Conservation (phyloP, 1,284 basidiomycete genomes). For the Fistulina hepatica region DNA sequence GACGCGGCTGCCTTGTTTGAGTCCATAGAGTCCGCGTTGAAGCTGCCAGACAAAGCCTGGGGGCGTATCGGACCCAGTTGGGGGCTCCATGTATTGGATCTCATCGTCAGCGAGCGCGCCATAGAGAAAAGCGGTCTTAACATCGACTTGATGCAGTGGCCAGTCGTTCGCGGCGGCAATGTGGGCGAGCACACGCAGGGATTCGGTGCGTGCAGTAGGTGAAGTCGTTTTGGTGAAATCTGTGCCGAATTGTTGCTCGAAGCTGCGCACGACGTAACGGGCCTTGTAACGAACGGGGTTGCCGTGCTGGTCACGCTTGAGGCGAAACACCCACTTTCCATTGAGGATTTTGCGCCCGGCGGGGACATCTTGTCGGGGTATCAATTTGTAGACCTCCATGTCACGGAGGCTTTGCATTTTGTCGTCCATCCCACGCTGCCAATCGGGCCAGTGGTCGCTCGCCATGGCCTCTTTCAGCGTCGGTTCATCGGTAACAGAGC, state of each 20-base stretch:
- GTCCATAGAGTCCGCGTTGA: slow-evolving; percentile 27
- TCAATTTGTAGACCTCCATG: slow-evolving; percentile 21
- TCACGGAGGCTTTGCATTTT: slow-evolving; percentile 17
- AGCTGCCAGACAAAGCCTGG: slow-evolving; percentile 28
- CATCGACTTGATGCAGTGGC: slow-evolving; percentile 32
- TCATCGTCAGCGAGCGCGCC: slow-evolving; percentile 27
- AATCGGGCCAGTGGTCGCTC: slow-evolving; percentile 14
- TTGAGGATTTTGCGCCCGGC: slow-evolving; percentile 16
- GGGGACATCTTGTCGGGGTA: slow-evolving; percentile 18
- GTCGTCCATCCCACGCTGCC: slow-evolving; percentile 17
- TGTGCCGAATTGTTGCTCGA: slow-evolving; percentile 26
- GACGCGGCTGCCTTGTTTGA: slow-evolving; percentile 26
- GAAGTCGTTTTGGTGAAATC: slow-evolving; percentile 33
- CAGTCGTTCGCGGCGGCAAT: slow-evolving; percentile 29
- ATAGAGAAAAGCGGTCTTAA: slow-evolving; percentile 37
- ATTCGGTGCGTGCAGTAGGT: slow-evolving; percentile 28
- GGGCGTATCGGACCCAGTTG: slow-evolving; percentile 18
- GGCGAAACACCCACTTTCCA: slow-evolving; percentile 20
- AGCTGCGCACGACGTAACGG: slow-evolving; percentile 28
- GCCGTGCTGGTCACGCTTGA: slow-evolving; percentile 23
- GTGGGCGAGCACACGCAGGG: slow-evolving; percentile 26
- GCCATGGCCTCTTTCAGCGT: slow-evolving; percentile 18
- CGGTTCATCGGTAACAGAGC: slow-evolving; percentile 16
- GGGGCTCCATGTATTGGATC: slow-evolving; percentile 30
- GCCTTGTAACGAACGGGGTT: slow-evolving; percentile 29